Percentiles rank a stretch among this genome's conserved stretches.
phyloP scores from a whole-genome alignment of 306 rosid genomes.

The Dryas drummondii region DNA sequence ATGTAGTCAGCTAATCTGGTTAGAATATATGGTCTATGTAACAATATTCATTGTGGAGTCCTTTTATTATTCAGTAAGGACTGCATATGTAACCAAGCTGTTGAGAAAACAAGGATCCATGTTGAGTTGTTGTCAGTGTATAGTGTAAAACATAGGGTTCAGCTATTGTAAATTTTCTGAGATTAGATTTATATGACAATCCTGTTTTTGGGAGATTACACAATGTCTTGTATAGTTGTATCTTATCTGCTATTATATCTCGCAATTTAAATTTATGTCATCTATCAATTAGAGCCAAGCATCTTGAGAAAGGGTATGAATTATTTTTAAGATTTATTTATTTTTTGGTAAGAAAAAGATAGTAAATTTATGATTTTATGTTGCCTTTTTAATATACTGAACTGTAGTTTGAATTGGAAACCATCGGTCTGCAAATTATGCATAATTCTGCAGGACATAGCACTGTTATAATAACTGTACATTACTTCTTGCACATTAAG shows the following conservation, averaged over 20 bases:
- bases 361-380: neutral
- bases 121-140: conserved; percentile 14
- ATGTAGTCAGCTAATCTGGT: neutral
- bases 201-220: neutral
- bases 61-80: neutral
- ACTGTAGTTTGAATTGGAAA: neutral
- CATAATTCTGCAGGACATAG: neutral
- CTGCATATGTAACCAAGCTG: neutral
- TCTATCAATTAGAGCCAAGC: neutral
- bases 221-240: neutral
- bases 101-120: conserved; percentile 1
- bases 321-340: neutral
- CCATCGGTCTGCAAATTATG: neutral
- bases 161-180: conserved; percentile 19
- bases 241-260: neutral
- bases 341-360: neutral
- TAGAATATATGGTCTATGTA: neutral
- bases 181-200: conserved; percentile 8
- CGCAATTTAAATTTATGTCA: neutral
- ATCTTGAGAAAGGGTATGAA: neutral
- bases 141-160: neutral
- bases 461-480: neutral
- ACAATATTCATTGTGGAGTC: neutral
- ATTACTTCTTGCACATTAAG: neutral
- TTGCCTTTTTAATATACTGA: neutral